These are phyloP conservation scores for Agrocybe praecox DNA, from an alignment of 768 basidiomycete species.

Conservation along the genomic window DNA sequence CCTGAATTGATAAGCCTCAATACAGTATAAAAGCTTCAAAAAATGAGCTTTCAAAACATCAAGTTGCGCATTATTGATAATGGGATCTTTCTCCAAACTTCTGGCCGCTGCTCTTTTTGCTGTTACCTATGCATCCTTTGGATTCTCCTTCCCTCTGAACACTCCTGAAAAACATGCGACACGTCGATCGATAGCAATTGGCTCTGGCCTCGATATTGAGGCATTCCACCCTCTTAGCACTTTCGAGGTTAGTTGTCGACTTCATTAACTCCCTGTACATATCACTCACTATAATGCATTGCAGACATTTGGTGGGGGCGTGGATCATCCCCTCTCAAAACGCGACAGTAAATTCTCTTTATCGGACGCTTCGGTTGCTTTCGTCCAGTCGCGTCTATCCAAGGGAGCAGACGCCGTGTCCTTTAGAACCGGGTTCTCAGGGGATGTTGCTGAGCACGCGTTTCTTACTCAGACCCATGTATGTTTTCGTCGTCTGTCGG, in stretches of 20 bases:
- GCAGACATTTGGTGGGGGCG: conserved; percentile 14
- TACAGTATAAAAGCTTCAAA: neutral
- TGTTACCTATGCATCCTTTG: conserved; percentile 16
- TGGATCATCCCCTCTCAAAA: conserved; percentile 14
- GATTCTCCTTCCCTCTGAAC: conserved; percentile 1
- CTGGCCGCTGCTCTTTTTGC: conserved; percentile 21
- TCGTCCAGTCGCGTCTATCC: conserved; percentile 11
- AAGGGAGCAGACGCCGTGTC: conserved; percentile 8
- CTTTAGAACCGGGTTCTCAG: conserved; percentile 24
- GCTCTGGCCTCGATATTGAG: conserved; percentile 21
- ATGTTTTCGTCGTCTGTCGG: conserved; percentile 5
- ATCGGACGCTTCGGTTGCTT: conserved; percentile 11
- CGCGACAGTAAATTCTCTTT: conserved; percentile 10
- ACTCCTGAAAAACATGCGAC: conserved; percentile 20
- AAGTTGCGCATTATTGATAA: neutral
- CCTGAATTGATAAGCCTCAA: neutral
- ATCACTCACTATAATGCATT: neutral
- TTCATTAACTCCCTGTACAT: neutral
- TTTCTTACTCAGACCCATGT: conserved; percentile 10
- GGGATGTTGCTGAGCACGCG: conserved; percentile 26
- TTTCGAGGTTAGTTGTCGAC: conserved; percentile 15
- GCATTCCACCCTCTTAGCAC: conserved; percentile 24
- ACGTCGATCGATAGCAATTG: conserved; percentile 19
- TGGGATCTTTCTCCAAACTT: conserved; percentile 24
- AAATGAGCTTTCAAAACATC: neutral